Percentiles rank a stretch among this genome's conserved stretches.
phyloP scores from a whole-genome alignment of 2,329 filamentous ascomycete genomes.

The Hymenoscyphus scutula region DNA sequence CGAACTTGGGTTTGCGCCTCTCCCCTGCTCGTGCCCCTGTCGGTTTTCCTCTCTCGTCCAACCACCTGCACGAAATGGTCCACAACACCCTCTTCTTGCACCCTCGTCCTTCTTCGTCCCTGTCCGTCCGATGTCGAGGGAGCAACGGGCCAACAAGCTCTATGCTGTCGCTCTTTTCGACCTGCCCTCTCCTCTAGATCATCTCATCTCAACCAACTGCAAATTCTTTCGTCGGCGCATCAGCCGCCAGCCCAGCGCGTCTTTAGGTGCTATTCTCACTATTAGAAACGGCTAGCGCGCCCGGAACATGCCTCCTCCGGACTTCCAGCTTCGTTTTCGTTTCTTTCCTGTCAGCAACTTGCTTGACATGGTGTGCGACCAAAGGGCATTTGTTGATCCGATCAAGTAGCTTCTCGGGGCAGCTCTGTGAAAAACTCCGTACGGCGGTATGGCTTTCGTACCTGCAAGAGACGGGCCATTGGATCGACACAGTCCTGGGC shows the following conservation, averaged over 20 bases:
- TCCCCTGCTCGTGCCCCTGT: not conserved
- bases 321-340: not conserved
- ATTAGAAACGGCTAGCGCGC: not conserved
- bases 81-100: not conserved
- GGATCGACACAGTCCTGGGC: not conserved
- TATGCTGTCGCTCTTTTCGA: not conserved
- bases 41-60: not conserved
- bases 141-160: not conserved
- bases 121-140: not conserved
- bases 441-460: not conserved
- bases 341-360: not conserved
- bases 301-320: not conserved
- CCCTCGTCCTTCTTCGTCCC: not conserved
- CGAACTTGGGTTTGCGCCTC: not conserved
- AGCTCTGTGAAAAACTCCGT: too few species aligned
- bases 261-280: not conserved
- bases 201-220: not conserved
- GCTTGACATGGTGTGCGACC: too few species aligned
- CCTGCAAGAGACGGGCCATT: not conserved
- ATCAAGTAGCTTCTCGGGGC: too few species aligned
- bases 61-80: constrained; percentile 3
- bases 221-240: not conserved
- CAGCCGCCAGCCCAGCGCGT: constrained; percentile 1
- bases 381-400: not conserved
- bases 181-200: not conserved